A percentile compares a stretch with the other conserved stretches of the same genome.
Evolutionary conservation across 1,139 yeast genomes (phyloP).

Genomic region (Yamadazyma atlantica): DNA sequence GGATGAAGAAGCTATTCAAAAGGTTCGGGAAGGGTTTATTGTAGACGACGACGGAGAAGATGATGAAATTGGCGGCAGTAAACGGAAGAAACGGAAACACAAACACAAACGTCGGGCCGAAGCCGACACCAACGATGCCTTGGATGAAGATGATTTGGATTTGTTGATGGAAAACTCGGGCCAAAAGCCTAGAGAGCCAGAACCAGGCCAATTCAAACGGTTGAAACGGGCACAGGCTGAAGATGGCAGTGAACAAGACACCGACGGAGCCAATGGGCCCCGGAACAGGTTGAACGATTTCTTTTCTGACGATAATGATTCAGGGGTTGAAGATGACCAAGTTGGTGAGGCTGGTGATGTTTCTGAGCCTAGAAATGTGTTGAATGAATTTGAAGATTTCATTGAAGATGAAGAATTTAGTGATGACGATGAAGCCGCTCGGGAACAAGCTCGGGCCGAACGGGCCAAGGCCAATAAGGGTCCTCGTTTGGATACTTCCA

Average conservation of each 20-base stretch:
- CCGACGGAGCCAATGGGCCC: background rate
- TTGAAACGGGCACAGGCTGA: constrained; percentile 67
- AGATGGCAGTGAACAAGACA: constrained; percentile 22
- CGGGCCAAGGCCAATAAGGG: constrained; percentile 44
- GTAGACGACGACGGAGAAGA: constrained; percentile 84
- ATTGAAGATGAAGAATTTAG: constrained; percentile 96
- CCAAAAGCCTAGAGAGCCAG: constrained; percentile 38
- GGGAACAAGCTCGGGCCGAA: constrained; percentile 32
- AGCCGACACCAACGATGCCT: constrained; percentile 64
- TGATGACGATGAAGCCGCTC: constrained; percentile 71
- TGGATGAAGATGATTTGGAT: constrained; percentile 95
- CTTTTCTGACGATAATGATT: constrained; percentile 78
- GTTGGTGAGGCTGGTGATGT: constrained; percentile 54
- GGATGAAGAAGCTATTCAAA: constrained; percentile 73
- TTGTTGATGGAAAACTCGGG: constrained; percentile 89
- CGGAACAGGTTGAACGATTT: constrained; percentile 60
- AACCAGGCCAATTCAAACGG: constrained; percentile 64
- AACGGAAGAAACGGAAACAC: constrained; percentile 34
- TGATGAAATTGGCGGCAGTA: constrained; percentile 32
- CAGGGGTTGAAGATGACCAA: constrained; percentile 48
- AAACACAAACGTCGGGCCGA: constrained; percentile 42
- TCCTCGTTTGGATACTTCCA: constrained; percentile 51
- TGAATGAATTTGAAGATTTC: constrained; percentile 93
- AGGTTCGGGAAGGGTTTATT: constrained; percentile 88
- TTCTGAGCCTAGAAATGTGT: constrained; percentile 40